Conservation (phyloP, 2,329 filamentous ascomycete species). For the Cordyceps militaris region DNA sequence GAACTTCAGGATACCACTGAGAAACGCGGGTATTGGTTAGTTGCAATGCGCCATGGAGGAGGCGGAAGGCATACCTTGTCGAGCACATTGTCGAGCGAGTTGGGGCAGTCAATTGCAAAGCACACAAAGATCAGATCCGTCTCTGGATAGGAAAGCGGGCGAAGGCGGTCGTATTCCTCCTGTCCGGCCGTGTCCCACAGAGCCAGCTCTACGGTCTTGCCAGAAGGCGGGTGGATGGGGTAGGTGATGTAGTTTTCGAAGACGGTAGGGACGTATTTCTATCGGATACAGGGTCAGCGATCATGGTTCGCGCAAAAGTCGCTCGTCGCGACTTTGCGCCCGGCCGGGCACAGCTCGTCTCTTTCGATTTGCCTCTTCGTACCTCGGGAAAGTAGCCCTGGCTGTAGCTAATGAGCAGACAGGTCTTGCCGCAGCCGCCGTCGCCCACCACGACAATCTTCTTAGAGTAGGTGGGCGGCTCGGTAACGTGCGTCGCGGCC, state of each 20-base stretch:
- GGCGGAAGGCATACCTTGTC: slow-evolving; percentile 68
- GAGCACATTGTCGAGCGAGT: slow-evolving; percentile 95
- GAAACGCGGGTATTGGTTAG: neutral
- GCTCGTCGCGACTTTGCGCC: neutral
- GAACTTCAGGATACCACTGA: slow-evolving; percentile 97
- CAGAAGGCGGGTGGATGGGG: slow-evolving; percentile 76
- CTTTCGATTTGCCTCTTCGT: slow-evolving; percentile 23
- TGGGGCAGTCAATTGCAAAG: slow-evolving; percentile 98
- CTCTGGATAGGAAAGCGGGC: slow-evolving; percentile 94
- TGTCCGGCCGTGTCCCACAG: slow-evolving; percentile 98
- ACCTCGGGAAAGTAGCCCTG: slow-evolving; percentile 99
- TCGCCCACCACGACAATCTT: slow-evolving; percentile 99
- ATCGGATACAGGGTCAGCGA: slow-evolving; percentile 11
- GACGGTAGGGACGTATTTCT: slow-evolving; percentile 99
- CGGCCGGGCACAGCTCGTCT: neutral
- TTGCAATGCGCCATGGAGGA: neutral
- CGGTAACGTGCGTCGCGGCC: slow-evolving; percentile 76
- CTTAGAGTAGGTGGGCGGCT: slow-evolving; percentile 90
- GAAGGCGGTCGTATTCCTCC: slow-evolving; percentile 94
- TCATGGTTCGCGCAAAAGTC: slow-evolving; percentile 8
- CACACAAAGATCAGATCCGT: slow-evolving; percentile 97
- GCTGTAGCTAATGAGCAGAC: slow-evolving; percentile 95
- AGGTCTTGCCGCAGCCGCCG: slow-evolving; percentile 97
- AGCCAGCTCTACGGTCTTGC: slow-evolving; percentile 93
- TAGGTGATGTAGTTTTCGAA: slow-evolving; percentile 99